Base-by-base conservation (phyloP, 495 filamentous ascomycete species). In the Hyaloscypha hepaticicola region DNA sequence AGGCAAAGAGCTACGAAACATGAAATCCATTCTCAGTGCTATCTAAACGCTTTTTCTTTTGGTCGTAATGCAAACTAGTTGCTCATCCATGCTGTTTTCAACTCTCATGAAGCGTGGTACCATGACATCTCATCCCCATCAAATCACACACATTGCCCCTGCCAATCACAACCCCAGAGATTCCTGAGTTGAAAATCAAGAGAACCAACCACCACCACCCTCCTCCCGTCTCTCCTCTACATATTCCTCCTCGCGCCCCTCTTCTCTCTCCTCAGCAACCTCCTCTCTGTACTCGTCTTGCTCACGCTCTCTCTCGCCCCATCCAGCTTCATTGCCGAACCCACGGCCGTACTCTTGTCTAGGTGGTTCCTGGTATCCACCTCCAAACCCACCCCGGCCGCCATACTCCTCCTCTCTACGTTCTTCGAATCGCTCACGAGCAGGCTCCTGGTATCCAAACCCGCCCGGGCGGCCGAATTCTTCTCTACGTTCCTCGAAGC, bases 201-300 rank as follows among this genome's bases (percentile, higher is more conserved):
- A 45, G 16, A 69, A 66, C 64, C 67, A 66, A 9, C 67, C 67
- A 38, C 67, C 53, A 49, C 66, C 60, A 21, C 61, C 60, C 51
- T 62, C 58, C 14, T 59, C 55, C 14, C 60, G 56, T n/a, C 61
- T 45, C 19, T 56, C 28, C 33, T 52, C 62, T 21, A 53, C 12
- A n/a, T 58, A 58, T 26, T 58, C 56, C 31, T 64, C 62, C 33
- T 64, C 34, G 9, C 60, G 55, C 28, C 59, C 65, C 21, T 63
- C 60, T 29, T 50, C 28, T 12, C 29, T 16, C 22, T 58, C 58
- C 22, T 57, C 48, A 34, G 49, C 33, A 59, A 24, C 63, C 7
- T 48, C 55, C 31, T 57, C 51, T 29, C 33, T 29, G 45, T 60
- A 52, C 21, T 59, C 58, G 14, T 57, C 59, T 41, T 3, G 31